Evolutionary conservation across 2,329 filamentous ascomycete species (phyloP), one percentile per base, ranked within the genome.

Genomic region (Alternaria conjuncta): DNA sequence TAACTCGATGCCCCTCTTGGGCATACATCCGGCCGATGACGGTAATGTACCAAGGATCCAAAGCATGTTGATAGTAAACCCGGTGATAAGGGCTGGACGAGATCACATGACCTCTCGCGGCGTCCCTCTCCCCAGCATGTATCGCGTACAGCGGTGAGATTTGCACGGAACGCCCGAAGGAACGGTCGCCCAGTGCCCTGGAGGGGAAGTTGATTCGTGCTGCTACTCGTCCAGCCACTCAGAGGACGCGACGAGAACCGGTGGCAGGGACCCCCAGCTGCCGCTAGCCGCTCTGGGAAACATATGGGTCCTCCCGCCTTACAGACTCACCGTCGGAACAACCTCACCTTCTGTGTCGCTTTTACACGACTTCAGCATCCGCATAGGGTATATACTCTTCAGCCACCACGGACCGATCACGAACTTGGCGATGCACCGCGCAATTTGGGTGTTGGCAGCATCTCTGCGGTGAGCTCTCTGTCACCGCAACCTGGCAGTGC

Each of bases 61-160:
- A 45, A 36, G 51, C 30, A 13, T 15, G 49, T 43, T 32, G 26
- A 47, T 43, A 63, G 61, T 58, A 26, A 49, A 58, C 60, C 64
- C 68, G 45, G 58, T 55, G 60, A 25, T 62, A 13, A 53, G 68
- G 58, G 26, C 41, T 26, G 60, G 26, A 51, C 36, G 20, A 55
- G 46, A 23, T 70, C 65, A 71, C 68, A 66, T 73, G 68, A 71
- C 55, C 53, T 21, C 49, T 68, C 59, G 66, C 68, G 61, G 18
- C 56, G 25, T 47, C 57, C 44, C 54, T 55, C 60, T 43, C 51
- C 60, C 32, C 13, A 62, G 56, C 54, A 55, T 55, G 59, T 61
- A 68, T 65, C 63, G 64, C 55, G 58, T 61, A 60, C 64, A 66
- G 71, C 71, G 71, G 71, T 73, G 71, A 69, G 66, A 51, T 67